A percentile compares a stretch with the other conserved stretches of the same genome.
phyloP scores from a whole-genome alignment of 2,329 filamentous ascomycete species.

The Geosmithia flava region DNA sequence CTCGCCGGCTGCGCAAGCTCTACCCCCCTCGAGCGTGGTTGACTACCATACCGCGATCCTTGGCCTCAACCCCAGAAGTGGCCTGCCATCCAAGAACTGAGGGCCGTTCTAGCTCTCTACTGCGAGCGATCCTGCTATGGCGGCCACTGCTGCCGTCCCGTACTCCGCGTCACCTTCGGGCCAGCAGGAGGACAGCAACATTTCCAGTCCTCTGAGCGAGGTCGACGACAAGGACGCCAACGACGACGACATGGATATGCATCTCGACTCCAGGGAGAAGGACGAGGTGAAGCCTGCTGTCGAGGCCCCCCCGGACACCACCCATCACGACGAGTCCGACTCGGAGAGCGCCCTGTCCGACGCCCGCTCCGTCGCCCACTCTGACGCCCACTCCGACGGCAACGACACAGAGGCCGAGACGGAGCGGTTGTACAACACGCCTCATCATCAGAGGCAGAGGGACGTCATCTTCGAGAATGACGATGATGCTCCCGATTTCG shows the following conservation, averaged over 20 bases:
- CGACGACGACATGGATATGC: conserved; percentile 50
- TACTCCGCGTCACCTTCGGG: conserved; percentile 31
- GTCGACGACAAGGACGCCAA: conserved; percentile 70
- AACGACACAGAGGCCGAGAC: conserved; percentile 83
- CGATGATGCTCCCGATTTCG: conserved; percentile 40
- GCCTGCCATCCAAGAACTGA: background rate
- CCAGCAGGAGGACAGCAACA: conserved; percentile 49
- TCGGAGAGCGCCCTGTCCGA: conserved; percentile 46
- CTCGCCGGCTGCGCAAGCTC: background rate
- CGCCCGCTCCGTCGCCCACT: conserved; percentile 25
- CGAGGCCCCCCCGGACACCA: background rate
- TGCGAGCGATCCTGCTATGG: conserved; percentile 23
- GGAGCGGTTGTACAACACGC: conserved; percentile 83
- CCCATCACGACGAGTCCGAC: conserved; percentile 20
- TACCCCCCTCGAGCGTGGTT: background rate
- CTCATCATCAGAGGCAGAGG: conserved; percentile 51
- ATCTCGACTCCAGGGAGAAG: conserved; percentile 19
- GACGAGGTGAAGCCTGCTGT: conserved; percentile 4
- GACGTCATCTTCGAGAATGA: conserved; percentile 48
- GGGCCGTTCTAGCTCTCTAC: background rate
- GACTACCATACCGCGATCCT: background rate
- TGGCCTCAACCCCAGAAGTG: background rate
- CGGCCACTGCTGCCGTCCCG: conserved; percentile 37
- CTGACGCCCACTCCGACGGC: conserved; percentile 26
- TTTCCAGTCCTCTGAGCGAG: conserved; percentile 87